Base-by-base conservation (phyloP, 2,329 filamentous ascomycete genomes). In the Trichoderma sp. region DNA sequence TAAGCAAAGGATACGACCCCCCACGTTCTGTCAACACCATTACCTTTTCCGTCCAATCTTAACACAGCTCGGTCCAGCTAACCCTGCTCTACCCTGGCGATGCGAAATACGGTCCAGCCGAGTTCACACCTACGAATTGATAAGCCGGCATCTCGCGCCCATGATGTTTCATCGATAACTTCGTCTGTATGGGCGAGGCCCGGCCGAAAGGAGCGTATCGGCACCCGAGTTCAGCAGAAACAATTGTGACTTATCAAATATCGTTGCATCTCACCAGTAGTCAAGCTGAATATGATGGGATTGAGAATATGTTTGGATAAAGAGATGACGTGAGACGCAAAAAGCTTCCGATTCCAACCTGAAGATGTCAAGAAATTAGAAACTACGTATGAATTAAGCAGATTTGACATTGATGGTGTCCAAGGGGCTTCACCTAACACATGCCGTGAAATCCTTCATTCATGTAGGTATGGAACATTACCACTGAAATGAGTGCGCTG, bases 141-240 rank as follows among this genome's bases (percentile, higher is more conserved):
- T 50, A 20, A n/a, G n/a, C 43, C 9, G 20, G n/a, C n/a, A 1
- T 53, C 47, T 23, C 3, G 0, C 47, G 23, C 11, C 47, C 11
- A 13, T 20, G 20, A 7, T 23, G 11, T 53, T 23, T 23, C 47
- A 53, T 7, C n/a, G 1, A 53, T 0, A 11, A 4, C 20, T 12
- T 7, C 0, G 20, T 20, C 20, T 23, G 11, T 50, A 20, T 13
- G 11, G 47, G 11, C 11, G 11, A 53, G 7, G 20, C 15, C 15
- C 4, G 9, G n/a, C n/a, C 3, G 4, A 20, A 50, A 50, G n/a
- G n/a, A 50, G 9, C 6, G 4, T 11, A 20, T 50, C 9, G 9
- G 8, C 9, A 50, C 1, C 39, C 3, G n/a, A 20, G 1, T 12
- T 20, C 3, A 3, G n/a, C 1, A 50, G 43, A 20, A 0, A 12